Evolutionary conservation across 108 stramenopile genomes (phyloP).

Genomic region (Thalassiosira profunda): DNA sequence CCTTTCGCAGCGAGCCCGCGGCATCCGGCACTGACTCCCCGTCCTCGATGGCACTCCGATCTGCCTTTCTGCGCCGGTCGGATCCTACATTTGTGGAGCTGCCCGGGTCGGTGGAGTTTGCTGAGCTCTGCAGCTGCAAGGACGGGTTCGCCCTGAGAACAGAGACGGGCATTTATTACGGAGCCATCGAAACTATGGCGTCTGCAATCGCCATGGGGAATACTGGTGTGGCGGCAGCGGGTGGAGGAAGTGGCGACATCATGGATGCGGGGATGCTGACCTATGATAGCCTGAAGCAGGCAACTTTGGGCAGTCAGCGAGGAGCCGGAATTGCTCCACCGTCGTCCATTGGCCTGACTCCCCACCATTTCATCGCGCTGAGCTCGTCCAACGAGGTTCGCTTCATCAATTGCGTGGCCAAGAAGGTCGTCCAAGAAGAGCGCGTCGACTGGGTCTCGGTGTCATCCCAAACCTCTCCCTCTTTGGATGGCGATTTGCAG

Average conservation of each 20-base stretch:
- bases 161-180: conserved; percentile 85
- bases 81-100: conserved; percentile 75
- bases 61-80: conserved; percentile 33
- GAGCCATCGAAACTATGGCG: conserved; percentile 69
- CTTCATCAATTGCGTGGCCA: conserved; percentile 84
- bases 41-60: conserved; percentile 29
- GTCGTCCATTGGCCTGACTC: conserved; percentile 66
- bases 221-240: no score
- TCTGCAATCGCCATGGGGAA: conserved; percentile 34
- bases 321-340: conserved; percentile 7
- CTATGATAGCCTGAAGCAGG: conserved; percentile 52
- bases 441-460: conserved; percentile 73
- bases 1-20: conserved; percentile 57
- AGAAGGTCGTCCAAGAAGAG: conserved; percentile 82
- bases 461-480: conserved; percentile 38
- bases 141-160: conserved; percentile 77
- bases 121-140: conserved; percentile 69
- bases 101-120: conserved; percentile 78
- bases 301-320: conserved; percentile 9
- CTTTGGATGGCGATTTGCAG: no score
- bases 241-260: no score
- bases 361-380: conserved; percentile 83
- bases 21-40: neutral
- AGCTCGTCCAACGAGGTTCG: conserved; percentile 71
- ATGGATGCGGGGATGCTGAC: conserved; percentile 81